phyloP scores from a whole-genome alignment of 495 filamentous ascomycete genomes.

The Daldinia decipiens region DNA sequence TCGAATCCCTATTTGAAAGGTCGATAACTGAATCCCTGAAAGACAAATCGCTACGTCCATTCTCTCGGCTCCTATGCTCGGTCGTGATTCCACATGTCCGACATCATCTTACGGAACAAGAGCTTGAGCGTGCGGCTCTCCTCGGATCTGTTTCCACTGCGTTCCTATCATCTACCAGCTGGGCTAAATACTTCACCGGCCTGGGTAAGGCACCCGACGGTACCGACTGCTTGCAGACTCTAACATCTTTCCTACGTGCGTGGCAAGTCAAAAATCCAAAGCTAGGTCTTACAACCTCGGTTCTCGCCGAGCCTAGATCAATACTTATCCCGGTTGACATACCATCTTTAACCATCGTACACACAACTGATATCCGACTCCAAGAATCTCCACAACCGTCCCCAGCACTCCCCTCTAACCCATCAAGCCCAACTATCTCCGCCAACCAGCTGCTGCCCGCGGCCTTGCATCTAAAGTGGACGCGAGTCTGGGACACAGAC shows the following conservation, averaged over 20 bases:
- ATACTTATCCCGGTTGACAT: conserved; percentile 84
- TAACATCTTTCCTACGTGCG: conserved; percentile 49
- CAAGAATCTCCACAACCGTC: conserved; percentile 42
- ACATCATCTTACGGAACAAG: conserved; percentile 62
- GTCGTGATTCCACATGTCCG: conserved; percentile 64
- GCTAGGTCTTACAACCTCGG: conserved; percentile 45
- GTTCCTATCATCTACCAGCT: conserved; percentile 51
- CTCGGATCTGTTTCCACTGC: conserved; percentile 59
- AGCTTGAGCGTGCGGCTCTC: conserved; percentile 68
- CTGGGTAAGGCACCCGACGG: conserved; percentile 49
- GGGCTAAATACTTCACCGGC: conserved; percentile 58
- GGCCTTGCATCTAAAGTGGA: conserved; percentile 77
- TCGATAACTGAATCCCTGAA: conserved; percentile 54
- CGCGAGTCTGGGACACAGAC: conserved; percentile 77
- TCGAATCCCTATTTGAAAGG: conserved; percentile 57
- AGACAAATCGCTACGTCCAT: conserved; percentile 53
- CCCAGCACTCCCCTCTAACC: conserved; percentile 45
- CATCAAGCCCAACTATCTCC: conserved; percentile 57
- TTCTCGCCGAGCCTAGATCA: conserved; percentile 48
- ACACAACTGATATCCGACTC: conserved; percentile 80
- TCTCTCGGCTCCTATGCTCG: conserved; percentile 59
- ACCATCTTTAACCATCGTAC: conserved; percentile 84
- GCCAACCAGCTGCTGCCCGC: conserved; percentile 77
- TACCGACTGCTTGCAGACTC: conserved; percentile 38
- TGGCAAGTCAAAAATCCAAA: conserved; percentile 54